Evolutionary conservation across 257 asterid species (phyloP), one percentile per base, ranked within the genome.

Genomic region (Avicennia marina): DNA sequence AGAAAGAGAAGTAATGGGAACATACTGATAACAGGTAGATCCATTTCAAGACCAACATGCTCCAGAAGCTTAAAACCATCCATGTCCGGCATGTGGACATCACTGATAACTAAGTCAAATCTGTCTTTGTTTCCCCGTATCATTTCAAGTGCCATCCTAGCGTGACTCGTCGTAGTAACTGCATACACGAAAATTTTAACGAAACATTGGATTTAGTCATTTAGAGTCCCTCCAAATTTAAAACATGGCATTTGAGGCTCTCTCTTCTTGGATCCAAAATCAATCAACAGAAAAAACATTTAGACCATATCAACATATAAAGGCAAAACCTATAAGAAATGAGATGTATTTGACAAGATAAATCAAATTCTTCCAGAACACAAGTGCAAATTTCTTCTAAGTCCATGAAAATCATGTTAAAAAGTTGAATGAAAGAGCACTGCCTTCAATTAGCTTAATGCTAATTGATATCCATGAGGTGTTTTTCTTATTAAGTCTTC

Each of bases 81-180:
- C 90, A 82, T 77, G 69, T 83, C 88, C 2, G 87, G 87, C 85
- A 79, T 82, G 45, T 77, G 77, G 41, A 77, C 90, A 36, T 85
- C 94, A 15, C 87, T 79, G 55, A 85, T 77, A n/a, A 77, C 94
- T 62, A 81, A 56, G 62, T 85, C 90, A 31, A 75, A 75, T 10
- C 71, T 54, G 44, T 82, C 77, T 56, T 16, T 79, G 71, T 79
- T 78, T 44, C 73, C 85, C 58, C 90, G 63, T 13, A 85, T 33
- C 75, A 77, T 53, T 34, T 64, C 60, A 74, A 85, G 64, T 1
- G 90, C 90, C 40, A 50, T 43, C 49, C 74, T 63, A 15, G 94
- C 88, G 46, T 76, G 73, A 58, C 45, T 73, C 9, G 73, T 65
- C 11, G 80, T 57, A 20, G 82, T 79, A 56, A 77, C 94, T 85